Conservation (phyloP, 2,329 filamentous ascomycete genomes). For the Magnaporthiopsis poae region DNA sequence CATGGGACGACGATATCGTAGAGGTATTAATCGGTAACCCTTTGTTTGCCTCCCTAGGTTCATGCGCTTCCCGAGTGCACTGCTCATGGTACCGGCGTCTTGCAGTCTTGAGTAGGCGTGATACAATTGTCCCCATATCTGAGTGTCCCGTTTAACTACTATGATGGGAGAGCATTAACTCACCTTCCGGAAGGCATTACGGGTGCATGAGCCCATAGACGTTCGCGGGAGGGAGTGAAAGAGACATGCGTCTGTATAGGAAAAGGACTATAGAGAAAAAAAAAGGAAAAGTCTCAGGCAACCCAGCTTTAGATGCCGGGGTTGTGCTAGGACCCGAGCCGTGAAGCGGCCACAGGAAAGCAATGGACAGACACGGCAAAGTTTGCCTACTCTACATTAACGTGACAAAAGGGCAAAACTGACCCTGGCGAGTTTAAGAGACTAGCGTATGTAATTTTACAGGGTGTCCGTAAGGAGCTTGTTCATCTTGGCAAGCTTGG, state of each 20-base stretch:
- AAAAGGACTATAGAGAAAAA: neutral
- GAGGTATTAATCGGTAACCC: too few species aligned
- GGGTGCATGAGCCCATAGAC: too few species aligned
- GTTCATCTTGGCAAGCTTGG: slow-evolving; percentile 97
- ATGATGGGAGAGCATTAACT: too few species aligned
- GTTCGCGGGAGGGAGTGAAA: neutral
- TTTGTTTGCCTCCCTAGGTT: too few species aligned
- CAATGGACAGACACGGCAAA: neutral
- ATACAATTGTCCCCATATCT: too few species aligned
- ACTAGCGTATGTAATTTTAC: slow-evolving; percentile 52
- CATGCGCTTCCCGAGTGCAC: neutral
- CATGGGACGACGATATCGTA: too few species aligned
- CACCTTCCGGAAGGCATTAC: too few species aligned
- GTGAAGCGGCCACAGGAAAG: neutral
- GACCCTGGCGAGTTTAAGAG: neutral
- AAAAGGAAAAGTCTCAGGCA: too few species aligned
- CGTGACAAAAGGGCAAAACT: neutral
- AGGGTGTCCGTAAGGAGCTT: slow-evolving; percentile 93
- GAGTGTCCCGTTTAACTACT: too few species aligned
- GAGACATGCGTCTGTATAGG: neutral
- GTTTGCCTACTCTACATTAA: neutral
- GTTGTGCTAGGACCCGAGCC: neutral
- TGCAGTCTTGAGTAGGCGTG: neutral
- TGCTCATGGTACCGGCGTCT: too few species aligned
- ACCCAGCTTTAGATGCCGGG: neutral